A percentile compares a stretch with the other conserved stretches of the same genome.
Evolutionary conservation across 2,329 filamentous ascomycete genomes (phyloP).

Genomic region (Myriosclerotinia duriaeana): DNA sequence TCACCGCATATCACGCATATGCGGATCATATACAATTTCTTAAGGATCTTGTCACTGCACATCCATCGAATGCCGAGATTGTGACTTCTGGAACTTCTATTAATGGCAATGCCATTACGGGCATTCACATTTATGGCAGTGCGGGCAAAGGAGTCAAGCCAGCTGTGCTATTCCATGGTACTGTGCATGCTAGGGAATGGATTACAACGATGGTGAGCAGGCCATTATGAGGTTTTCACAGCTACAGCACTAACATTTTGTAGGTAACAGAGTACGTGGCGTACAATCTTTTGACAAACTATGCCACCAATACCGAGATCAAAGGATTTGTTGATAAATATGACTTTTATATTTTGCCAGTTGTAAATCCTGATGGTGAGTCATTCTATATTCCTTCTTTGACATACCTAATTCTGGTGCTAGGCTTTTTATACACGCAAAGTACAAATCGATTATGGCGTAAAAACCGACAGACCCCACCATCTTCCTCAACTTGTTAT

Average conservation of each 20-base stretch:
- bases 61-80: constrained; percentile 50
- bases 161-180: constrained; percentile 57
- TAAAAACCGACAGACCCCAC: constrained; percentile 54
- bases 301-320: constrained; percentile 44
- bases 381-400: not conserved
- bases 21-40: constrained; percentile 53
- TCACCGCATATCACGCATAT: constrained; percentile 54
- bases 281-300: constrained; percentile 50
- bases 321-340: constrained; percentile 56
- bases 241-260: not conserved
- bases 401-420: not conserved
- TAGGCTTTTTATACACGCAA: constrained; percentile 60
- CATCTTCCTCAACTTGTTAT: constrained; percentile 44
- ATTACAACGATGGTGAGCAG: constrained; percentile 48
- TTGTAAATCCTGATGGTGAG: constrained; percentile 61
- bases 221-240: not conserved
- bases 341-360: constrained; percentile 65
- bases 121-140: constrained; percentile 55
- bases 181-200: constrained; percentile 61
- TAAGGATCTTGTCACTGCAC: constrained; percentile 47
- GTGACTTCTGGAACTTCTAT: constrained; percentile 50
- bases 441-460: constrained; percentile 59
- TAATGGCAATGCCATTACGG: constrained; percentile 47
- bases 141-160: constrained; percentile 48
- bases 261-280: constrained; percentile 52